Conservation (phyloP, 1,284 basidiomycete species). For the Ganoderma lingzhi region DNA sequence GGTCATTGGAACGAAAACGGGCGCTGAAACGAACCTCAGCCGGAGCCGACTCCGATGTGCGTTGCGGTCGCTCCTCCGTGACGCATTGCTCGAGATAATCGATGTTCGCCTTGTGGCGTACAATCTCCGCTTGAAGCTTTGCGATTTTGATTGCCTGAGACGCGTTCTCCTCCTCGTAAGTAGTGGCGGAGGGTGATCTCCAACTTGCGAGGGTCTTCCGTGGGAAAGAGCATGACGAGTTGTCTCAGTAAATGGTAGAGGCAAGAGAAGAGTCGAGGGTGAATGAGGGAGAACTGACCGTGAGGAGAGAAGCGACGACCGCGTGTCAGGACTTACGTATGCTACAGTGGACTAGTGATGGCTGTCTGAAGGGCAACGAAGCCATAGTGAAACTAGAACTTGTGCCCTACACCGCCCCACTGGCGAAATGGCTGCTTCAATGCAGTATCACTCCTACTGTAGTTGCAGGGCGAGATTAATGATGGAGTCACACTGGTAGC, state of each 20-base stretch:
- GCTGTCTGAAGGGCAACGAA: background rate
- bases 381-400: background rate
- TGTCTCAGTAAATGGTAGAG: background rate
- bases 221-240: background rate
- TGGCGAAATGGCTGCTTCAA: background rate
- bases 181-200: background rate
- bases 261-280: background rate
- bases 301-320: slow-evolving; percentile 5
- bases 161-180: background rate
- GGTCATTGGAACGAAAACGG: background rate
- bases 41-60: background rate
- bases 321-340: background rate
- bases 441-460: background rate
- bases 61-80: background rate
- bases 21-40: background rate
- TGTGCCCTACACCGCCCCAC: background rate
- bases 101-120: background rate
- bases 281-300: background rate
- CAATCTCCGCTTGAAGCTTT: slow-evolving; percentile 4
- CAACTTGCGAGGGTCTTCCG: background rate
- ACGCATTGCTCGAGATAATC: background rate
- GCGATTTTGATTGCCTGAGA: background rate
- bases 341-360: background rate
- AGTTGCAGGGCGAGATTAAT: background rate
- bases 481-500: background rate